Percentiles rank a stretch among this genome's conserved stretches.
phyloP scores from a whole-genome alignment of 305 asterid genomes.

The Fraxinus baroniana region DNA sequence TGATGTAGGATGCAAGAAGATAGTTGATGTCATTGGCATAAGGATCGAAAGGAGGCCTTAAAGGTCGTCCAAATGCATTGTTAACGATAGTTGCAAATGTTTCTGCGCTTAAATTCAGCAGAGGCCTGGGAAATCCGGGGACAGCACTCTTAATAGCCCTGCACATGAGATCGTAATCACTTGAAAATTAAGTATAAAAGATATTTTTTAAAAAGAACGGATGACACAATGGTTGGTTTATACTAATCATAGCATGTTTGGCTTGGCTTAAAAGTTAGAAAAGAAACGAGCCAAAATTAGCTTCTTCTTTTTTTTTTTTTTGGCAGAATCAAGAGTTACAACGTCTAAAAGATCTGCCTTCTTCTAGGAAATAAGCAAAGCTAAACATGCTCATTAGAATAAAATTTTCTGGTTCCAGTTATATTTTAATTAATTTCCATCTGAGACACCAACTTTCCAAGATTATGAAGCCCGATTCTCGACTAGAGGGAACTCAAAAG shows the following conservation, averaged over 20 bases:
- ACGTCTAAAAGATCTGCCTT: no score
- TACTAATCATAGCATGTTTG: no score
- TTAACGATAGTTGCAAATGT: slow-evolving; percentile 30
- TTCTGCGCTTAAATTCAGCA: slow-evolving; percentile 20
- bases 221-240: no score
- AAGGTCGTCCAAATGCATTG: slow-evolving; percentile 30
- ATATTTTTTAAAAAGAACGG: not conserved
- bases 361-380: no score
- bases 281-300: no score
- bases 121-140: slow-evolving; percentile 30
- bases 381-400: no score
- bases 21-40: slow-evolving; percentile 46
- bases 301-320: no score
- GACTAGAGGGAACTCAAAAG: not conserved
- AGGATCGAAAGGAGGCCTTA: slow-evolving; percentile 42
- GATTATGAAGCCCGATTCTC: not conserved
- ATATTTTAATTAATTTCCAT: no score
- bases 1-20: slow-evolving; percentile 44
- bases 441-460: no score
- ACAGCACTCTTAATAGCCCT: slow-evolving; percentile 30
- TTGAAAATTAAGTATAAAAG: not conserved
- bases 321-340: no score
- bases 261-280: no score
- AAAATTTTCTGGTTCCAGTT: no score
- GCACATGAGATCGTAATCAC: not conserved